Evolutionary conservation across 441 rosid genomes (phyloP).

Genomic region (Croton setiger): DNA sequence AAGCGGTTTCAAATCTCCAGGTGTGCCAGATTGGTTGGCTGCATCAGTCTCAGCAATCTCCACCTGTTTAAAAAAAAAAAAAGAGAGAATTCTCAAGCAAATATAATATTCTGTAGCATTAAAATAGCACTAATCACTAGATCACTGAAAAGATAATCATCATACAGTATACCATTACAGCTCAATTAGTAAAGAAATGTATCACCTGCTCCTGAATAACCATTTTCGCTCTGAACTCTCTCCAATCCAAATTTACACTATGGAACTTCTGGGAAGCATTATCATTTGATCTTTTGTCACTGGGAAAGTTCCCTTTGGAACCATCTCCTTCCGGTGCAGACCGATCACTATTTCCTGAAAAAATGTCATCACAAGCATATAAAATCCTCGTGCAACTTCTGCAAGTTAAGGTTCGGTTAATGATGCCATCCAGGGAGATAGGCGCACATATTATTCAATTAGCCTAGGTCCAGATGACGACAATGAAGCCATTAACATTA

Average conservation of each 20-base stretch:
- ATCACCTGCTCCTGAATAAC: conserved; percentile 75
- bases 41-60: conserved; percentile 50
- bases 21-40: conserved; percentile 35
- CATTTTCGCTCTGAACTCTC: conserved; percentile 86
- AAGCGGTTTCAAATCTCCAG: conserved; percentile 48
- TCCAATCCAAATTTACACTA: conserved; percentile 60
- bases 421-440: no score
- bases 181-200: conserved; percentile 12
- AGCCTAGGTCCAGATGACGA: not conserved
- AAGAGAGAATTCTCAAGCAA: not conserved
- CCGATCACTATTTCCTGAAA: conserved; percentile 45
- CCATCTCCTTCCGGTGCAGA: conserved; percentile 53
- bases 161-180: not conserved
- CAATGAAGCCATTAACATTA: not conserved
- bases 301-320: conserved; percentile 48
- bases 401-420: conserved; percentile 1
- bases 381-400: not conserved
- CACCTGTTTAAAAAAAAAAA: conserved; percentile 40
- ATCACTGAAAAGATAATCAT: not conserved
- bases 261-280: conserved; percentile 49
- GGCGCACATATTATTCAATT: not conserved
- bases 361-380: conserved; percentile 6
- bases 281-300: conserved; percentile 52
- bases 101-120: conserved; percentile 3
- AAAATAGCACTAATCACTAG: not conserved